phyloP scores from a whole-genome alignment of 2,329 filamentous ascomycete genomes.

The Aureobasidium vineae region DNA sequence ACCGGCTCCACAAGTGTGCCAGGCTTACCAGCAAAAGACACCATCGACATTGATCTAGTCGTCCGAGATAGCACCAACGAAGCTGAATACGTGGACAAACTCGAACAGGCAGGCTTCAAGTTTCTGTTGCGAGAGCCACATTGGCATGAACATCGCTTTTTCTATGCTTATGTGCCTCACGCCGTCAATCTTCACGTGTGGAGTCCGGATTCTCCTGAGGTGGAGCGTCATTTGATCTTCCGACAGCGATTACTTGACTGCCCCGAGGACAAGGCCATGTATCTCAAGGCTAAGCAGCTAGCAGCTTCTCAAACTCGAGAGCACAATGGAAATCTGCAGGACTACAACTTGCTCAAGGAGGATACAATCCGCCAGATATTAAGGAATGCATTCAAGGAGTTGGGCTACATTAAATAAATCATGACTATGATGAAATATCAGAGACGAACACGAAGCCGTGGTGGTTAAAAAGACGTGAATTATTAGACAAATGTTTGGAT shows the following conservation, averaged over 20 bases:
- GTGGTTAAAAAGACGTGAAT: background rate
- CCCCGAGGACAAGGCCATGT: background rate
- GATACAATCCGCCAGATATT: background rate
- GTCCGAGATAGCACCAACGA: background rate
- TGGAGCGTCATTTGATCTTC: background rate
- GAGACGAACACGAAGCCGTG: too few relatives aligned
- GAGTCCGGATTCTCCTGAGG: background rate
- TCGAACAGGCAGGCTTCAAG: background rate
- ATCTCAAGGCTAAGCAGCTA: background rate
- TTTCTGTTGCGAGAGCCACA: background rate
- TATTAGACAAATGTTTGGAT: background rate
- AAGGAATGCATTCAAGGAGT: slow-evolving; percentile 1
- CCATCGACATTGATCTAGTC: background rate
- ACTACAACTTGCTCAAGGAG: background rate
- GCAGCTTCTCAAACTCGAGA: background rate
- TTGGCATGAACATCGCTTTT: slow-evolving; percentile 2
- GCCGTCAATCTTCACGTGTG: slow-evolving; percentile 1
- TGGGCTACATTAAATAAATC: background rate
- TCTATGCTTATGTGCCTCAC: background rate
- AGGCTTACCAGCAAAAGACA: background rate
- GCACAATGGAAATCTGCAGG: background rate
- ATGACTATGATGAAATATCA: too few relatives aligned
- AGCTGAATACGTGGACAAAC: background rate
- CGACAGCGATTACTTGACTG: background rate
- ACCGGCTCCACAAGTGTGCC: background rate